Evolutionary conservation across 2,329 filamentous ascomycete genomes (phyloP).

Genomic region (Orbilia ellipsospora): DNA sequence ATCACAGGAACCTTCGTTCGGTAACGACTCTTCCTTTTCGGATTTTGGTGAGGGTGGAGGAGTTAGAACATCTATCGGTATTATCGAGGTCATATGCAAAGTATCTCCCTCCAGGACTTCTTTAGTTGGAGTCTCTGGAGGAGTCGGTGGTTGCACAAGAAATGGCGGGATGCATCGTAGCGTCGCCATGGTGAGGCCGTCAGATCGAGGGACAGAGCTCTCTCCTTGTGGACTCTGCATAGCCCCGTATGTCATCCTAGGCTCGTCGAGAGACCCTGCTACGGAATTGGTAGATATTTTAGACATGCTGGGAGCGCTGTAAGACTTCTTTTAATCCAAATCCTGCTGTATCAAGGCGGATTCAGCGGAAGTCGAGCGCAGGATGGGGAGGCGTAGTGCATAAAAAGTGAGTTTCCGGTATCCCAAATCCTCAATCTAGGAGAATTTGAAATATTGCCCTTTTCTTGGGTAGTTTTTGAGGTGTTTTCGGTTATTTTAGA

Average conservation of each 20-base stretch:
- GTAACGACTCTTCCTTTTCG: not conserved
- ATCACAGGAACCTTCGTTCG: not conserved
- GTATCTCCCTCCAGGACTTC: not conserved
- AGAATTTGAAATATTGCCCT: not conserved
- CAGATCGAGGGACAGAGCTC: too few relatives aligned
- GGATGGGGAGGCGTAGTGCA: conserved; percentile 15
- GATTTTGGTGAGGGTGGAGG: conserved; percentile 23
- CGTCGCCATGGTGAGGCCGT: too few relatives aligned
- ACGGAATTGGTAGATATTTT: not conserved
- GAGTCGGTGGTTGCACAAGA: not conserved
- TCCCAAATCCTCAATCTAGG: conserved; percentile 6
- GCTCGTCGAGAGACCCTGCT: not conserved
- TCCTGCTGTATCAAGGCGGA: conserved; percentile 18
- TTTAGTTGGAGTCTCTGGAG: not conserved
- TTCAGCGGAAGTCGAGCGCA: conserved; percentile 11
- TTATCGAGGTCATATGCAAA: not conserved
- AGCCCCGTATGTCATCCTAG: too few relatives aligned
- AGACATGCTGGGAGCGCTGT: not conserved
- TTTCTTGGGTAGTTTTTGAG: too few relatives aligned
- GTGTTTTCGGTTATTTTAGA: too few relatives aligned
- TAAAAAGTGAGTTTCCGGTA: not conserved
- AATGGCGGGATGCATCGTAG: not conserved
- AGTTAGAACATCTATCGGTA: not conserved
- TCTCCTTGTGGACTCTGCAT: too few relatives aligned
- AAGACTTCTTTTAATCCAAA: not conserved